Percentiles rank a stretch among this genome's conserved stretches.
phyloP scores from a whole-genome alignment of 331 rosid species.

The Rhamnella rubrinervis region DNA sequence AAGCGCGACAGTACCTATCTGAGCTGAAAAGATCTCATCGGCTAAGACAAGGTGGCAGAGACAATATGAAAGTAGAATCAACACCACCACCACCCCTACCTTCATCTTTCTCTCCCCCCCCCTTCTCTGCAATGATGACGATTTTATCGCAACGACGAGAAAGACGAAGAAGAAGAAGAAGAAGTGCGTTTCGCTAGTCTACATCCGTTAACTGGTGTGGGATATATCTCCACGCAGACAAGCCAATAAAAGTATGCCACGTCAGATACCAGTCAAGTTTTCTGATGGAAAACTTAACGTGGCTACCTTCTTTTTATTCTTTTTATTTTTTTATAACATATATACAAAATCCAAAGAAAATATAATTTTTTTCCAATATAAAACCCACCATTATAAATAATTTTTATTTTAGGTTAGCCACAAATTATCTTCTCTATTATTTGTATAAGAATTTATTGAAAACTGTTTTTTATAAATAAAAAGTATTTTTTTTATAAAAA shows the following conservation, averaged over 20 bases:
- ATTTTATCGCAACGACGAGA: not conserved
- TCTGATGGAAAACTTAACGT: too few relatives aligned
- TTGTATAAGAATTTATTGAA: too few relatives aligned
- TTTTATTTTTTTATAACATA: too few relatives aligned
- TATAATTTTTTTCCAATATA: too few relatives aligned
- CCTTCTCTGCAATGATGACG: not conserved
- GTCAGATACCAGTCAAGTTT: not conserved
- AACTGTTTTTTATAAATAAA: too few relatives aligned
- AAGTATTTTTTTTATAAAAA: too few relatives aligned
- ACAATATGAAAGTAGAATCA: conserved; percentile 27
- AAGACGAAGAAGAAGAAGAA: not conserved
- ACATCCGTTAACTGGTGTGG: not conserved
- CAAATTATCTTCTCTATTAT: too few relatives aligned
- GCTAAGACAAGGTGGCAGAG: conserved; percentile 36
- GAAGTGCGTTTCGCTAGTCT: not conserved
- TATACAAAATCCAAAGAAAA: too few relatives aligned
- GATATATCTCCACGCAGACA: conserved; percentile 17
- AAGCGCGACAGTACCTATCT: conserved; percentile 39
- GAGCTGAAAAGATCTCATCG: conserved; percentile 54
- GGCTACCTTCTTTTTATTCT: too few relatives aligned
- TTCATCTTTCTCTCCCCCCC: conserved; percentile 30
- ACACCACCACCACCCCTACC: conserved; percentile 9
- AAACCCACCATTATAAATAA: too few relatives aligned
- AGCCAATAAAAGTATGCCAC: conserved; percentile 26
- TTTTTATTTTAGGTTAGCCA: too few relatives aligned